Conservation (phyloP, 768 basidiomycete species). For the Agaricus blazei region DNA sequence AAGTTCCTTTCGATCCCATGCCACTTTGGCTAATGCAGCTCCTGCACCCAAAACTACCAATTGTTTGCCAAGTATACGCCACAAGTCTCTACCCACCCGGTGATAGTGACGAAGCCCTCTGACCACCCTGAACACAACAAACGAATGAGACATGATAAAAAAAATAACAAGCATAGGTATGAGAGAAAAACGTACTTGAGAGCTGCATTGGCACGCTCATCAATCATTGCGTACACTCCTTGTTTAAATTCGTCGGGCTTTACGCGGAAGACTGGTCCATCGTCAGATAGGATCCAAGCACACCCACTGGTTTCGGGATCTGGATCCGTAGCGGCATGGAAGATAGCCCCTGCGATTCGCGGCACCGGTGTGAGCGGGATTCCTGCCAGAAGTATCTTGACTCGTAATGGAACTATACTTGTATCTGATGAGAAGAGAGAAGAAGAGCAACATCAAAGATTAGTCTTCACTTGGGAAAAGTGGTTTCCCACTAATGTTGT, state of each 20-base stretch:
- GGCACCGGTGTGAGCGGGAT: constrained; percentile 42
- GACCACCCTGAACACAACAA: constrained; percentile 15
- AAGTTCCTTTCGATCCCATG: constrained; percentile 23
- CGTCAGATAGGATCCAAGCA: constrained; percentile 43
- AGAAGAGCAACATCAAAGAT: background rate
- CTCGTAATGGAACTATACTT: constrained; percentile 31
- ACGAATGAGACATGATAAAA: background rate
- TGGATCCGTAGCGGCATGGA: constrained; percentile 44
- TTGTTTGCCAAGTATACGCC: constrained; percentile 23
- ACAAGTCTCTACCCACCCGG: constrained; percentile 22
- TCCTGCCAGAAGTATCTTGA: constrained; percentile 42
- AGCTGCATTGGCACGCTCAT: constrained; percentile 30
- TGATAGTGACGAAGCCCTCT: constrained; percentile 23
- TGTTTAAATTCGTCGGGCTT: constrained; percentile 41
- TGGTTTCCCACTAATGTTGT: background rate
- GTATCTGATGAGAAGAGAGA: constrained; percentile 33
- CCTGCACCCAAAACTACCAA: constrained; percentile 17
- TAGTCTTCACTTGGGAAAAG: background rate
- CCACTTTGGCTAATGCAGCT: constrained; percentile 19
- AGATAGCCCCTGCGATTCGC: constrained; percentile 47
- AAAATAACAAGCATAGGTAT: background rate
- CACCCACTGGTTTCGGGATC: constrained; percentile 39
- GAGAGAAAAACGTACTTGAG: constrained; percentile 5
- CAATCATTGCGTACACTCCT: constrained; percentile 51
- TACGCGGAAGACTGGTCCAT: constrained; percentile 44